Evolutionary conservation across 2,329 filamentous ascomycete species (phyloP), one percentile per base, ranked within the genome.

Genomic region (Aspergillus sp.): DNA sequence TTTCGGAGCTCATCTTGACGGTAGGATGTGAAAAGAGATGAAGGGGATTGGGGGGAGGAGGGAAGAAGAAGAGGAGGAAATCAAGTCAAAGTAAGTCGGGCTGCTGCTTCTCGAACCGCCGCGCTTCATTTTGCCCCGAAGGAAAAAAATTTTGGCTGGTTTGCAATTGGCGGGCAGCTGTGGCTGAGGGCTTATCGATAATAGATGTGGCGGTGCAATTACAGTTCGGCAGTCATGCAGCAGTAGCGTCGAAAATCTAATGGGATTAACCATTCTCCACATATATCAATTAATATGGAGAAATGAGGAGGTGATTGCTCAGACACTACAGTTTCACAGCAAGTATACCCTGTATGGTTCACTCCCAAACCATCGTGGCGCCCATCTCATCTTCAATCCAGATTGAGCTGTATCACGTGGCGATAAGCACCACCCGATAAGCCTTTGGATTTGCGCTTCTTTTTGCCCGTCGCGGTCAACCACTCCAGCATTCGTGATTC

Each of bases 1-100:
- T 75, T 77, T 84, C 81, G 81, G 86, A 75, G 72, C 77, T 80
- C 80, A 82, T 82, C 58, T 73, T 68, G 60, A 67, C 47, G 27
- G 62, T 57, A 51, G 15, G 42, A 42, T 36, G 54, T 51, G 54
- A 48, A 54, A 36, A 60, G 54, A 54, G 48, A 53, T 19, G 57
- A 58, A 57, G 54, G 60, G 47, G 53, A 62, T 55, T 41, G 58
- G 27, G 54, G 30, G 41, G n/a, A 41, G 47, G 49, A 21, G 19
- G 61, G 55, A 50, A 56, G 55, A 60, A 55, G 32, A 57, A 54
- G 30, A 48, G 21, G 42, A 54, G 32, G 52, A 32, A 47, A 30
- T 52, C 30, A 32, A 57, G 41, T 44, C 41, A 57, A 32, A 57
- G 41, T 44, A 19, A 55, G 42, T 41, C 49, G 42, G 53, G 55